Base-by-base conservation (phyloP, 2,329 filamentous ascomycete genomes). In the Erysiphe pulchra region DNA sequence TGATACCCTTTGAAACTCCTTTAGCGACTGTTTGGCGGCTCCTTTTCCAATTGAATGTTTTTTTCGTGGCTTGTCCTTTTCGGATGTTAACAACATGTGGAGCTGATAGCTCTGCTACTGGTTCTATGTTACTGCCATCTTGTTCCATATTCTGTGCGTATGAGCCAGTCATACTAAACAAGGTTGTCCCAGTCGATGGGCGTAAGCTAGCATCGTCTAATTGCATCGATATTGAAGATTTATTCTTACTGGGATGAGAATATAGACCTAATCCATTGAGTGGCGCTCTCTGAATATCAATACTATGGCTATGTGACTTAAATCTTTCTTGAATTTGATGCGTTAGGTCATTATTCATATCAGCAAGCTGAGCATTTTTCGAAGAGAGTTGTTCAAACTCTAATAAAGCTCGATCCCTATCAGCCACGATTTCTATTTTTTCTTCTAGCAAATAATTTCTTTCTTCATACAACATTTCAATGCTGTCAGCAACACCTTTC, bases 41-140 rank as follows among this genome's bases (percentile, higher is more conserved):
- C 66, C 92, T 93, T 70, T 94, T 93, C 86, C 90, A 95, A 64
- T 93, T 93, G 64, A 94, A 94, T 61, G 94, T 95, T 65, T 85
- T 92, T 46, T 47, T 47, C 8, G 38, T 46, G 10, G 56, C 57
- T 58, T 93, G 85, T 30, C 81, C 85, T 64, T 94, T 95, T 55
- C 85, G 77, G 50, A 95, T 92, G 55, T 90, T 92, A 49, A 95
- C 81, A 32, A 95, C 81, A 49, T 92, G 90, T n/a, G 90, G 86
- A 28, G 75, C 68, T 54, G 49, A 55, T 8, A 59, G 47, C 4
- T 59, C 55, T 3, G 56, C 57, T 16, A 54, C 54, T 30, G 56
- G 51, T 28, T 59, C 56, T 49, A 57, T 53, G 9, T 42, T 42
- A 33, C 48, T 52, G 32, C 54, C 49, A 37, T 59, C 57, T 47